Percentiles rank a stretch among this genome's conserved stretches.
These are phyloP conservation scores for Fusarium setosum DNA, from an alignment of 2,329 filamentous ascomycete genomes.

Conservation along the genomic window DNA sequence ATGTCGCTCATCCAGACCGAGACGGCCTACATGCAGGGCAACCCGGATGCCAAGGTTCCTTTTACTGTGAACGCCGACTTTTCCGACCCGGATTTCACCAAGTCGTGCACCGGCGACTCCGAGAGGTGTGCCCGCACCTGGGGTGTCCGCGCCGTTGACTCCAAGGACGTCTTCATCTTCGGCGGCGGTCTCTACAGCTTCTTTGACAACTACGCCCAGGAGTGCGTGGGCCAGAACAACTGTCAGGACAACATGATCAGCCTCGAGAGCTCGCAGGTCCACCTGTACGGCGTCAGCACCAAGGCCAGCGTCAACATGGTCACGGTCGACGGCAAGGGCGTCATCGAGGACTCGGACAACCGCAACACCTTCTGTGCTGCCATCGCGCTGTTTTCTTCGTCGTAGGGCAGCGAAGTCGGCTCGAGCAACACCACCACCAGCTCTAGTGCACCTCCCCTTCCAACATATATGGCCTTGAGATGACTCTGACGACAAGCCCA, in stretches of 20 bases:
- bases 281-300: slow-evolving; percentile 77
- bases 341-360: slow-evolving; percentile 69
- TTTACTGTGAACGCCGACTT: slow-evolving; percentile 69
- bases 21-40: slow-evolving; percentile 89
- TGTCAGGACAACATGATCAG: slow-evolving; percentile 85
- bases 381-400: slow-evolving; percentile 55
- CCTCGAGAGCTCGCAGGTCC: slow-evolving; percentile 74
- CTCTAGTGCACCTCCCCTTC: no score
- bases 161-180: slow-evolving; percentile 74
- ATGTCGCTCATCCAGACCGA: slow-evolving; percentile 89
- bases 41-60: slow-evolving; percentile 77
- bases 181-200: slow-evolving; percentile 84
- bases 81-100: slow-evolving; percentile 77
- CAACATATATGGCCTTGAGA: no score
- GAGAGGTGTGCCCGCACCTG: slow-evolving; percentile 77
- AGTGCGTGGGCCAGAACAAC: slow-evolving; percentile 72
- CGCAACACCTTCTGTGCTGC: slow-evolving; percentile 74
- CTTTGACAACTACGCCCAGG: slow-evolving; percentile 84
- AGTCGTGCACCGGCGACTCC: slow-evolving; percentile 59
- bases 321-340: slow-evolving; percentile 66
- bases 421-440: no score
- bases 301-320: slow-evolving; percentile 83
- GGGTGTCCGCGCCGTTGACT: slow-evolving; percentile 79
- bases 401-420: slow-evolving; percentile 18
- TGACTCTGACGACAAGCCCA: neutral